Conservation (phyloP, 306 rosid genomes). For the Fagus sylvatica region DNA sequence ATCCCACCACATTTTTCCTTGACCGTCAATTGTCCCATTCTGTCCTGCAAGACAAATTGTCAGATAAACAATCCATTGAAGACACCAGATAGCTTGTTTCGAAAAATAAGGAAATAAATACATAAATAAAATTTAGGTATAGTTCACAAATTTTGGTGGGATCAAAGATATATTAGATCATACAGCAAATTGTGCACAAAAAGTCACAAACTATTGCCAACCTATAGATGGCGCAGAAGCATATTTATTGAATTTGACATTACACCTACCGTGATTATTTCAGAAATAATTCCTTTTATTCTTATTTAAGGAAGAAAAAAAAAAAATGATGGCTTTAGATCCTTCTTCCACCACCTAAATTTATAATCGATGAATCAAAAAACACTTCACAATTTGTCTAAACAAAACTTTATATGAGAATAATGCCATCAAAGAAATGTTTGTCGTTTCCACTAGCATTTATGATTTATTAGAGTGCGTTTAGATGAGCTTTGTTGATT, state of each 20-base stretch:
- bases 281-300: neutral
- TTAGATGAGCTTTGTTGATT: too few species aligned
- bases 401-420: neutral
- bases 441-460: neutral
- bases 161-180: neutral
- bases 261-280: neutral
- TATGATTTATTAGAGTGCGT: neutral
- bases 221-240: neutral
- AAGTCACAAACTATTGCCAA: neutral
- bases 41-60: slow-evolving; percentile 55
- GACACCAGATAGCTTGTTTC: neutral
- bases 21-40: slow-evolving; percentile 91
- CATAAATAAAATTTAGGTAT: neutral
- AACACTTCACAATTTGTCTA: neutral
- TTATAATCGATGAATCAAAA: neutral
- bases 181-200: neutral
- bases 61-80: neutral
- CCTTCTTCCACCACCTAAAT: neutral
- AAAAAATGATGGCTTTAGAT: neutral
- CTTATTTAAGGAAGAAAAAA: neutral
- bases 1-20: slow-evolving; percentile 97
- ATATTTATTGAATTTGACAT: neutral
- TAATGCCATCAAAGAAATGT: neutral
- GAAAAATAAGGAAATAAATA: neutral
- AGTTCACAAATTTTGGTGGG: neutral